Evolutionary conservation across 2,329 filamentous ascomycete species (phyloP), one percentile per base, ranked within the genome.

Genomic region (Aulographum hederae): DNA sequence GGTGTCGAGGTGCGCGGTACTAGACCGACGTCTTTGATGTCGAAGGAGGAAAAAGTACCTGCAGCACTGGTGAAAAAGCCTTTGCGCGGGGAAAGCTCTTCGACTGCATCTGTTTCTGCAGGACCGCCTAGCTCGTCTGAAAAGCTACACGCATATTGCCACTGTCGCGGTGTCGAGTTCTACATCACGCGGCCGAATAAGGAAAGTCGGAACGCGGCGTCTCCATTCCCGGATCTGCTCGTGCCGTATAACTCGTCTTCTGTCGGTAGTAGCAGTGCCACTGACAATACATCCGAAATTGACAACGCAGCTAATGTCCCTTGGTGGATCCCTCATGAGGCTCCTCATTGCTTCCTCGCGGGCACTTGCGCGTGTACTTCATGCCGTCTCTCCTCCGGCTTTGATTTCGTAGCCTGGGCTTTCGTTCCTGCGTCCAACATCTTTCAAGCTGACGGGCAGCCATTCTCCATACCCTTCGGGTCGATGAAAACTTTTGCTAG

Each of bases 371-470:
- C 61, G 2, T 80, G 75, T 47, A 57, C 52, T 4, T 67, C 68
- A 2, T 81, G 75, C 45, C 67, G 73, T 4, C 53, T 71, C 3
- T 50, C 53, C 1, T 62, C 66, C 1, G 73, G 73, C 3, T 73
- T 69, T 39, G 69, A 77, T 34, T 62, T 78, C 29, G 65, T 75
- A 40, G 54, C 64, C 0, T 80, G 74, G 74, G 60, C 68, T 0
- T 80, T 78, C 43, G 52, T 78, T 1, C 70, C 71, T 1, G 56
- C 58, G n/a, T 47, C 51, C 2, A 71, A 74, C 41, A 68, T 79
- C 32, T 48, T 56, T 13, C 54, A 67, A 17, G 37, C 48, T 19
- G 38, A 58, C 43, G 45, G 56, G 12, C 76, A 68, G 16, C 21
- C 21, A 25, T n/a, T 8, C 21, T 8, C n/a, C n/a, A 25, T 8